Base-by-base conservation (phyloP, 2,329 filamentous ascomycete genomes). In the Aspergillus sp. region DNA sequence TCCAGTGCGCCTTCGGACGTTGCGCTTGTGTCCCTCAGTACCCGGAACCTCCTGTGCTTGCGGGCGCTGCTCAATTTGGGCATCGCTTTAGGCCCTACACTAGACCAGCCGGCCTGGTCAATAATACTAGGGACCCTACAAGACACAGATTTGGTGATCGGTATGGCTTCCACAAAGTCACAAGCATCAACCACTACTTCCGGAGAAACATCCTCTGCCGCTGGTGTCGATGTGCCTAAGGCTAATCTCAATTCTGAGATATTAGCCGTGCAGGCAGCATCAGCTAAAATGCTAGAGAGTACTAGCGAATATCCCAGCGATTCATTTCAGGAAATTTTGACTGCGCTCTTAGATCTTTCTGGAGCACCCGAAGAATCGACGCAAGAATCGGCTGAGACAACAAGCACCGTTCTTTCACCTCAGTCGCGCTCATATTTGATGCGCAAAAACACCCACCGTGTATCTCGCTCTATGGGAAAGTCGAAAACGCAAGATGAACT, bases 111-210 rank as follows among this genome's bases (percentile, higher is more conserved):
- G 60, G 73, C 94, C 0, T 99, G 96, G 91, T 88, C 88, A 1
- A 98, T 99, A 60, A 83, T 99, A 15, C 83, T 99, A 1, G 93
- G 96, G 70, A 96, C 93, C 0, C 79, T 99, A 7, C 92, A 97
- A 70, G 91, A 97, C 74, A 93, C 94, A 2, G 95, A 98, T 68
- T 87, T 96, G 63, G 88, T 98, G 3, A 83, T 97, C 25, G 90
- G 73, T 13, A 66, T 72, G 49, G 73, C 73, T 3, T 70, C 73
- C 5, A 68, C 68, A 55, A 76, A 75, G 51, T 70, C 66, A 62
- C 70, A 66, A 55, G 58, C 60, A n/a, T 59, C 68, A 15, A 55
- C 64, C 2, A 69, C 63, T 57, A 71, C 68, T 39, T 62, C 65
- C n/a, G 70, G 59, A 2, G 75, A 79, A 17, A 64, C 62, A 49